Evolutionary conservation across 2,329 filamentous ascomycete species (phyloP), one percentile per base, ranked within the genome.

Genomic region (Phoma herbarum): DNA sequence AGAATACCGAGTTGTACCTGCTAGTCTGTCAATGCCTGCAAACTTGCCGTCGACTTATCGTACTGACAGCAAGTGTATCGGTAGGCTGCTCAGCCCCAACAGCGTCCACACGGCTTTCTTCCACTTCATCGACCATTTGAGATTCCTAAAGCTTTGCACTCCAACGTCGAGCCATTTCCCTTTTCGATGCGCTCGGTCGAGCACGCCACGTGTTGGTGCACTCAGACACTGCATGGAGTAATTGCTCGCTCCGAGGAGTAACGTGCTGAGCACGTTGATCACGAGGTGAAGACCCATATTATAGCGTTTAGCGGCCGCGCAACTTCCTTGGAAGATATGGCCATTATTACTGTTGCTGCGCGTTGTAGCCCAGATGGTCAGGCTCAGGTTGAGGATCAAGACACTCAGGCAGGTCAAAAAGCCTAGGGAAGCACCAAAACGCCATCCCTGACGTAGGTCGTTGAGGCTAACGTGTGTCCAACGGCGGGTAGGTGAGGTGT

Each of bases 221-320:
- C 69, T 77, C 12, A 86, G 67, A n/a, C 79, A 74, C 58, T 86
- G 84, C 80, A 39, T 84, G 41, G 76, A 79, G 56, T 82, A 84
- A 63, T 83, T 84, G 31, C 79, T 81, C 2, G 80, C 80, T 1
- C 77, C 76, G 1, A 85, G 73, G 6, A 84, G 56, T 0, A 76
- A 44, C 0, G 81, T 83, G 25, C 78, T 77, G 25, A 83, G 67
- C 0, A 76, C 57, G 69, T 85, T 85, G 63, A 85, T 80, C 20
- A 23, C n/a, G 39, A 84, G 64, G 66, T 85, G 83, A 0, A 81
- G 16, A 16, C 49, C 54, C 14, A 44, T 57, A 18, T 53, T 61
- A 29, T 45, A 28, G 2, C 12, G 18, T 10, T 54, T 42, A 11
- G 39, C 37, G 12, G 26, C 14, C 26, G 7, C 37, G 7, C 37